These are phyloP conservation scores for Oleoguttula mirabilis DNA, from an alignment of 495 filamentous ascomycete genomes.

Conservation along the genomic window DNA sequence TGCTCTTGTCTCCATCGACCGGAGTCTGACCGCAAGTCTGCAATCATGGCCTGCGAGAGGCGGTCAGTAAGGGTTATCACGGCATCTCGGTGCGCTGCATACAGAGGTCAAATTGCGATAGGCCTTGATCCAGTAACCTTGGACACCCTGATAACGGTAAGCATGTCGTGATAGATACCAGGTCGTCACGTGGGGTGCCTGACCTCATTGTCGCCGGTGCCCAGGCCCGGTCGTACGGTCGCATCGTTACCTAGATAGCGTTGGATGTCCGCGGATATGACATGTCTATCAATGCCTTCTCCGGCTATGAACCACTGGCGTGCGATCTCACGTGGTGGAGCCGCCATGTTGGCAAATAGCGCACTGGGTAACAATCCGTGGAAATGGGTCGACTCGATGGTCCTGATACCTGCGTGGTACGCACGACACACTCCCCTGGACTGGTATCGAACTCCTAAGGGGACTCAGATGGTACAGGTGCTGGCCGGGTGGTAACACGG, in stretches of 20 bases:
- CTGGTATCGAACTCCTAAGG: no score
- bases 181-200: conserved; percentile 23
- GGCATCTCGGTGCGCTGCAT: conserved; percentile 31
- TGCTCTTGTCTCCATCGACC: conserved; percentile 62
- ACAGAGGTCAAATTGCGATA: conserved; percentile 80
- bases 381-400: no score
- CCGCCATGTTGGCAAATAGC: no score
- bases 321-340: conserved; percentile 15
- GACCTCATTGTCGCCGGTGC: conserved; percentile 52
- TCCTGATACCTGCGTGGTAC: no score
- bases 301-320: conserved; percentile 58
- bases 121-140: conserved; percentile 76
- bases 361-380: no score
- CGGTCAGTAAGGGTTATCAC: conserved; percentile 18
- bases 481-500: no score
- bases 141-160: conserved; percentile 44
- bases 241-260: conserved; percentile 89
- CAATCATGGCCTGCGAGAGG: conserved; percentile 61
- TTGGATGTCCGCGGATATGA: conserved; percentile 91
- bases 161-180: conserved; percentile 13
- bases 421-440: no score
- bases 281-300: conserved; percentile 83
- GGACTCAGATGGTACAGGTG: no score
- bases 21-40: conserved; percentile 74
- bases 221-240: conserved; percentile 64